Evolutionary conservation across 345 rosid genomes (phyloP).

Genomic region (Combretum micranthum): DNA sequence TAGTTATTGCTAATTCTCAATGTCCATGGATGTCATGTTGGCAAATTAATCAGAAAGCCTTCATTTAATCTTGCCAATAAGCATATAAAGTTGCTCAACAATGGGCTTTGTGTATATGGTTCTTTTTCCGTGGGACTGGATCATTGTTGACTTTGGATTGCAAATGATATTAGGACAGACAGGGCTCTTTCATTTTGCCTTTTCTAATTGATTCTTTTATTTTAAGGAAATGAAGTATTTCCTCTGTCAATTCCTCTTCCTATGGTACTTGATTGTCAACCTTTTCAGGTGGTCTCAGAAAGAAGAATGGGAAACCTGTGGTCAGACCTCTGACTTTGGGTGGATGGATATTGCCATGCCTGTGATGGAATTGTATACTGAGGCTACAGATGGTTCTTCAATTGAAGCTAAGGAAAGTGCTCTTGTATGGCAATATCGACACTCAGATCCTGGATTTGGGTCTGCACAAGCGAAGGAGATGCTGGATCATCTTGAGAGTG

Average conservation of each 20-base stretch:
- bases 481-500: constrained; percentile 57
- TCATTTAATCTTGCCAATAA: too few relatives aligned
- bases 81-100: too few relatives aligned
- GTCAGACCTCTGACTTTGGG: constrained; percentile 37
- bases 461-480: constrained; percentile 57
- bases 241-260: not conserved
- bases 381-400: constrained; percentile 54
- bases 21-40: too few relatives aligned
- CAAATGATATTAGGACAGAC: too few relatives aligned
- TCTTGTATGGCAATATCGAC: constrained; percentile 50
- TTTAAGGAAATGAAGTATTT: not conserved
- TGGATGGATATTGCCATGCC: constrained; percentile 51
- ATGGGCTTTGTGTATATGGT: too few relatives aligned
- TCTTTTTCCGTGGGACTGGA: too few relatives aligned
- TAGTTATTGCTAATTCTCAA: too few relatives aligned
- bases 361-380: constrained; percentile 48
- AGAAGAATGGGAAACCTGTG: constrained; percentile 30
- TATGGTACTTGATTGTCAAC: not conserved
- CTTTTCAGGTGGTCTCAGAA: constrained; percentile 19
- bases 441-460: constrained; percentile 50
- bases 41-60: too few relatives aligned
- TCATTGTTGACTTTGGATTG: too few relatives aligned
- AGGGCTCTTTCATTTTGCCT: too few relatives aligned
- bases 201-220: not conserved
- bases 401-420: constrained; percentile 55